Evolutionary conservation across 2,329 filamentous ascomycete species (phyloP), one percentile per base, ranked within the genome.

Genomic region (Mariannaea elegans): DNA sequence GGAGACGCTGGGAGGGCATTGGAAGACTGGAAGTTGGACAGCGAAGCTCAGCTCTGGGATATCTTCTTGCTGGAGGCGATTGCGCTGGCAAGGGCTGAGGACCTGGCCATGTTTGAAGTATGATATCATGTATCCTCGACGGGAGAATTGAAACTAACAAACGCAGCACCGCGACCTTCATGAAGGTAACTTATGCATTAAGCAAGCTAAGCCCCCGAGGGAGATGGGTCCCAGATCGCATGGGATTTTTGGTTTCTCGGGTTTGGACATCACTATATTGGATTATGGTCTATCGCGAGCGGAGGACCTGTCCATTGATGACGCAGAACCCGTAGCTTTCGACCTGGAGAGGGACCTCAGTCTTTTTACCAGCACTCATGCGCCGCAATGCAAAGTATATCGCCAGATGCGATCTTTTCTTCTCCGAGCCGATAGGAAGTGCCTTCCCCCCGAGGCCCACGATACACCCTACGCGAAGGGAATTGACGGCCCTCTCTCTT

Each of bases 281-380:
- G 87, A 90, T 72, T 90, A 89, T 62, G 87, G 87, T 0, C 78
- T 90, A 13, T 90, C 87, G 1, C 81, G 87, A 16, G 87, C 86
- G 3, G 81, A 81, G 27, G 76, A 84, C 49, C 62, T 78, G 5
- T 72, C 70, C 1, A 53, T 70, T 3, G 73, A 78, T 16, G 72
- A 77, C 24, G 72, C 76, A 2, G 66, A 63, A 13, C 76, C 79
- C 1, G 78, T 87, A 7, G 84, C 83, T 2, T 84, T 83, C 63
- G 85, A 89, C 63, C 77, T 90, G 9, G 87, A 90, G 65, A 79
- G 80, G 39, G 87, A 89, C 56, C 79, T 88, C 18, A 75, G 78
- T 54, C 75, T 90, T 21, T 90, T 90, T 68, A 84, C 82, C 3
- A 87, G 84, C 72, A 84, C 82, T 4, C 85, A 87, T 65, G 84